Base-by-base conservation (phyloP, 768 basidiomycete genomes). In the Mycena galericulata region DNA sequence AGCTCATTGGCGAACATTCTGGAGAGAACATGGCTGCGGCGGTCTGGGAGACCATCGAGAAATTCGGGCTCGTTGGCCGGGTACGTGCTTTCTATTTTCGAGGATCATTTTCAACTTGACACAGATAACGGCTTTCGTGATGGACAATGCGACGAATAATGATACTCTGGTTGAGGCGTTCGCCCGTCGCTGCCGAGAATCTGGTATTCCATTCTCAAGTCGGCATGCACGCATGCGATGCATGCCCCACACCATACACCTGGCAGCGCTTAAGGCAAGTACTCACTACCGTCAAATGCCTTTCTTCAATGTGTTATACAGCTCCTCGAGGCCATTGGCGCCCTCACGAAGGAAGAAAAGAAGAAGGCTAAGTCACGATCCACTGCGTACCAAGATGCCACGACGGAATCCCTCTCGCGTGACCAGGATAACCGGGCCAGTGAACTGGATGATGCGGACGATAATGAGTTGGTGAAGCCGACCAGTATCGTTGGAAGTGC, bases 401-500 rank as follows among this genome's bases (percentile, higher is more conserved):
- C 53, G 15, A 55, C 27, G 18, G 53, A 55, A 15, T 55, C 53
- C 22, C 53, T 55, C 14, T 36, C 36, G 12, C 36, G 18, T 27
- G 14, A n/a, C 1, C 53, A 55, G 14, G 53, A 55, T 40, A 55
- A 36, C 26, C 22, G 36, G 22, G 20, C 53, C 34, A 56, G 55
- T 41, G 38, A 41, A 40, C 11, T 41, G 14, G 55, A 55, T 22
- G 53, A 55, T 55, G 53, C 20, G 36, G n/a, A 55, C 51, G 32
- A 53, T 34, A 20, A 53, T 36, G 51, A 36, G 24, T n/a, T 22
- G 18, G 4, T 53, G 32, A 40, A 55, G 40, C 53, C 53, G 18
- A 55, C 53, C 24, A 55, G 53, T 22, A 27, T 30, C 15, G 55
- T 41, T 40, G 36, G 55, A 56, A 27, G 55, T 43, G 55, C 55